Evolutionary conservation across 352 stramenopile species (phyloP), one percentile per base, ranked within the genome.

Genomic region (Globisporangium cederbergense): DNA sequence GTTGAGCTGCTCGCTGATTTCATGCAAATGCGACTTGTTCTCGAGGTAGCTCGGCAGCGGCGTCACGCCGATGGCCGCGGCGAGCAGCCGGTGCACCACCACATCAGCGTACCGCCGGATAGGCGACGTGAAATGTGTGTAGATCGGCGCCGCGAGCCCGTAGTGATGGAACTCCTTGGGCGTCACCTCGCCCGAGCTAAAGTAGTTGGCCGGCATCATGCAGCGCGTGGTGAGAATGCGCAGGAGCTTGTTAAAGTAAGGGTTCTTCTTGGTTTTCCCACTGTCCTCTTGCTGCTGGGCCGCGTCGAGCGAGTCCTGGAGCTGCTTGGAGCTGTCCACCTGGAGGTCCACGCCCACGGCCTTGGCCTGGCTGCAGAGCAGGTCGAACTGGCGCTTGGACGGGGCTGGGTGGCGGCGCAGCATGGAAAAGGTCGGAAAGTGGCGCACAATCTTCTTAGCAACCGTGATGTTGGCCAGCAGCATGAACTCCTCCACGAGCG

Each of bases 71-170:
- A 99, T 98, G 25, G 97, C 91, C 10, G 97, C 97, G 38, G 96
- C 96, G 3, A 99, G 74, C 20, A 99, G 71, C 0, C 98, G 94
- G 76, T 99, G 98, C 22, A 99, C 97, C 50, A 99, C 95, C 18
- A 99, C 94, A 76, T 99, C 98, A 0, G 97, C 96, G 78, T 99
- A 93, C 4, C 95, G 88, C 59, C 94, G 88, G 76, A 99, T 99
- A 4, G 98, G 98, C n/a, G 94, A 98, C 34, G 98, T 99, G 71
- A 99, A 99, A 77, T 99, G 97, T 38, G 97, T 99, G 78, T 99
- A 99, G 30, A 99, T 98, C 5, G 96, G 94, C 9, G 97, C 97
- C 11, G 97, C 97, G 10, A 99, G 84, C 38, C 98, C 95, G 73
- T 99, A 99, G 78, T 99, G 98, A 64, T 98, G 93, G 86, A 97